These are phyloP conservation scores for Saccharum hybrid DNA, from an alignment of 202 grass and related monocot species.

Conservation along the genomic window DNA sequence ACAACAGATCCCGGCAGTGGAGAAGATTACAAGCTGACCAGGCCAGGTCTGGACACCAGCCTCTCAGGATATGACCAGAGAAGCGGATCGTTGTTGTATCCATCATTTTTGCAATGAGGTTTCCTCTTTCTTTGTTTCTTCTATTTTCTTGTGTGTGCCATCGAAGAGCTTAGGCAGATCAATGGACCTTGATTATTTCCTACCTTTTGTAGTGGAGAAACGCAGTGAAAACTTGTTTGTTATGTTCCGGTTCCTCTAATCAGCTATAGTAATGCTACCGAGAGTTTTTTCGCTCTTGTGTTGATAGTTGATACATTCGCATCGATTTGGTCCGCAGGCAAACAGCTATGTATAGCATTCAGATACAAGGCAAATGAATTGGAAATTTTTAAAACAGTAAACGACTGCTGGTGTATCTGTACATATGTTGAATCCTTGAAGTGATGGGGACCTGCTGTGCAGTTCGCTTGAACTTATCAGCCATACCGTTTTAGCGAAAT, in stretches of 20 bases:
- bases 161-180: background rate
- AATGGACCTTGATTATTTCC: background rate
- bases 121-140: background rate
- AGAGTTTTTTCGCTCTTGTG: background rate
- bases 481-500: too few relatives aligned
- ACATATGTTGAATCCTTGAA: background rate
- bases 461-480: background rate
- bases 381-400: background rate
- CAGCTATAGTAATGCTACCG: background rate
- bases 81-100: conserved; percentile 22
- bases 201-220: background rate
- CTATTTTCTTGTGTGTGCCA: background rate
- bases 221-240: background rate
- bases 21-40: conserved; percentile 48
- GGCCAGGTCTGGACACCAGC: conserved; percentile 52
- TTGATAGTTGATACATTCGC: background rate
- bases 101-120: conserved; percentile 36
- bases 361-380: background rate
- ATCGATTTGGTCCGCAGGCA: background rate
- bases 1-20: conserved; percentile 50
- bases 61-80: conserved; percentile 42
- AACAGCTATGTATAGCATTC: background rate
- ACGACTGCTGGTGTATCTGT: background rate
- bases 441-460: background rate
- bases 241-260: background rate